These are phyloP conservation scores for Lactarius hengduanensis DNA, from an alignment of 768 basidiomycete genomes.

Conservation along the genomic window DNA sequence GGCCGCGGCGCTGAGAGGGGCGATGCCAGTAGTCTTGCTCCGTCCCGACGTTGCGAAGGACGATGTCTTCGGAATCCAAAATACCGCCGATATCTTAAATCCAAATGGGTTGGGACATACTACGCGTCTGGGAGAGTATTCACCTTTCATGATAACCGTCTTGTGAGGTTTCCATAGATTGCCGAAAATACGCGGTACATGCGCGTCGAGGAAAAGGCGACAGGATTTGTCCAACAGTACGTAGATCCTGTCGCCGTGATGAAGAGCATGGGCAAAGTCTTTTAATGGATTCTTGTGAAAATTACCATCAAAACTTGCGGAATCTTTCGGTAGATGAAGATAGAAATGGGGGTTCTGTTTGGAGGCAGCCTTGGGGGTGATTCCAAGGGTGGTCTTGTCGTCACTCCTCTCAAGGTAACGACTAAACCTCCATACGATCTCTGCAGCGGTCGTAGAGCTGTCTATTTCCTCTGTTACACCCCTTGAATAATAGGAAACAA, in stretches of 20 bases:
- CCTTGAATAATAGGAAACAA: neutral
- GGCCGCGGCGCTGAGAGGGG: neutral
- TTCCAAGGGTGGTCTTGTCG: neutral
- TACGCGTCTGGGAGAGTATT: neutral
- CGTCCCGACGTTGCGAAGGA: neutral
- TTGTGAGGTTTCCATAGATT: constrained; percentile 12
- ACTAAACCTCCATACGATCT: constrained; percentile 2
- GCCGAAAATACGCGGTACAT: constrained; percentile 1
- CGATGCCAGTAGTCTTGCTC: constrained; percentile 1
- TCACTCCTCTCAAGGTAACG: neutral
- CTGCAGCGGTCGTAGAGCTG: neutral
- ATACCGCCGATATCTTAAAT: neutral
- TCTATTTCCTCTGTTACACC: neutral
- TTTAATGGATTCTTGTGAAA: neutral
- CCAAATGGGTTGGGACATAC: neutral
- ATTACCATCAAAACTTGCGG: neutral
- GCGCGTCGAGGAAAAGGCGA: neutral
- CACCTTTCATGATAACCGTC: constrained; percentile 17
- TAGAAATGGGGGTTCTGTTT: constrained; percentile 8
- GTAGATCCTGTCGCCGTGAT: neutral
- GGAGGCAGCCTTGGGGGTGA: neutral
- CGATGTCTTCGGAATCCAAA: constrained; percentile 1
- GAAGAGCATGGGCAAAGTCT: neutral
- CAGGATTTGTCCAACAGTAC: constrained; percentile 1
- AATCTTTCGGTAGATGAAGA: neutral